phyloP scores from a whole-genome alignment of 495 filamentous ascomycete genomes.

The Alectoria sarmentosa region DNA sequence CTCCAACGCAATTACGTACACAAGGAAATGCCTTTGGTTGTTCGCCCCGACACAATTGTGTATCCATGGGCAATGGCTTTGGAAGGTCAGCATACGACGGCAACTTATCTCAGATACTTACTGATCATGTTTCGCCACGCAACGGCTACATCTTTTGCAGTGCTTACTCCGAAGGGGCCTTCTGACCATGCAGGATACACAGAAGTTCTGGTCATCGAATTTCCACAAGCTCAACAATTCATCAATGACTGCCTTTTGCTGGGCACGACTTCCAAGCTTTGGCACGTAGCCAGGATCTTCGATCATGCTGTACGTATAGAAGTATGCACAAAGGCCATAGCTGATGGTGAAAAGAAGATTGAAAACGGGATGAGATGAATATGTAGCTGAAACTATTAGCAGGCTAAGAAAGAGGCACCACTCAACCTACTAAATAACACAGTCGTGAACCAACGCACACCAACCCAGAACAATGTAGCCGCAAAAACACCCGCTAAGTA shows the following conservation, averaged over 20 bases:
- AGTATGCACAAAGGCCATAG: slow-evolving; percentile 64
- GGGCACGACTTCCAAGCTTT: slow-evolving; percentile 75
- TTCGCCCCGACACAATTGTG: slow-evolving; percentile 93
- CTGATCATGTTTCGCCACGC: slow-evolving; percentile 96
- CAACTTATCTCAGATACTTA: slow-evolving; percentile 40
- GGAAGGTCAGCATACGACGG: slow-evolving; percentile 35
- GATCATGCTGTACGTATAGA: slow-evolving; percentile 78
- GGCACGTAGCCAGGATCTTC: slow-evolving; percentile 93
- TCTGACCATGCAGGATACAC: slow-evolving; percentile 85
- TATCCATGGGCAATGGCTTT: slow-evolving; percentile 95
- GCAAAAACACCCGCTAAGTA: slow-evolving; percentile 93
- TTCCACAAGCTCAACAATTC: slow-evolving; percentile 76
- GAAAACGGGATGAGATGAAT: slow-evolving; percentile 53
- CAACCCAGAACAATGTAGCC: slow-evolving; percentile 77
- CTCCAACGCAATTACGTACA: slow-evolving; percentile 75
- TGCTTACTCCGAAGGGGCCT: slow-evolving; percentile 92
- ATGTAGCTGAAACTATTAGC: slow-evolving; percentile 49
- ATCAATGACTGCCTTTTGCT: slow-evolving; percentile 81
- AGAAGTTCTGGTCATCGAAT: slow-evolving; percentile 92
- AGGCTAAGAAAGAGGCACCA: slow-evolving; percentile 13
- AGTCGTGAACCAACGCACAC: slow-evolving; percentile 61
- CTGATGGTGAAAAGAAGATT: slow-evolving; percentile 67
- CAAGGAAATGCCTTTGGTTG: slow-evolving; percentile 90
- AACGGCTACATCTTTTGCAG: slow-evolving; percentile 82
- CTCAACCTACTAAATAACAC: slow-evolving; percentile 59